Percentiles rank a stretch among this genome's conserved stretches.
phyloP scores from a whole-genome alignment of 1,284 basidiomycete species.

The Leccinum angustisporum region DNA sequence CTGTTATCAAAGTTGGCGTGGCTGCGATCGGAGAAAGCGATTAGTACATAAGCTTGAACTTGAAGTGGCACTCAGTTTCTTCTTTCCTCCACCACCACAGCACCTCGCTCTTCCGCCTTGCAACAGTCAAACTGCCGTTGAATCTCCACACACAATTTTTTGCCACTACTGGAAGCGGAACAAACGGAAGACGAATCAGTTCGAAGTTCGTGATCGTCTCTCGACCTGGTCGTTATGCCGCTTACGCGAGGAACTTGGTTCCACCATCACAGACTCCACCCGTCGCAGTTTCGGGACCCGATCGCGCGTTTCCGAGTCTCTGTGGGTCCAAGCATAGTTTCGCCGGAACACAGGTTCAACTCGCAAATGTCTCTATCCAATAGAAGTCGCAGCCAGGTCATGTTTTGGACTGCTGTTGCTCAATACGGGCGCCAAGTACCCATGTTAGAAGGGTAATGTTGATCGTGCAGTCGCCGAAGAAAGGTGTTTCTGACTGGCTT shows the following conservation, averaged over 20 bases:
- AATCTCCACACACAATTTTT: conserved; percentile 50
- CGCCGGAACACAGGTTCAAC: conserved; percentile 63
- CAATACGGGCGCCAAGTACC: conserved; percentile 45
- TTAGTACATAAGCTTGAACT: too few relatives aligned
- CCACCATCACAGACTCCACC: conserved; percentile 44
- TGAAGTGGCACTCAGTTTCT: too few relatives aligned
- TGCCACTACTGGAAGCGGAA: conserved; percentile 64
- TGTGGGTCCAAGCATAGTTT: conserved; percentile 52
- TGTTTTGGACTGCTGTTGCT: conserved; percentile 50
- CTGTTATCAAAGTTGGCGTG: too few relatives aligned
- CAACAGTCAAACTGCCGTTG: not conserved
- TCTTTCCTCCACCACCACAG: too few relatives aligned
- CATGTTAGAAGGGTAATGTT: conserved; percentile 8
- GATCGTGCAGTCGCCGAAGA: not conserved
- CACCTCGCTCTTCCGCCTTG: too few relatives aligned
- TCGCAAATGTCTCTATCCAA: conserved; percentile 39
- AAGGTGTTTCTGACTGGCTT: conserved; percentile 2
- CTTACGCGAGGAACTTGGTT: conserved; percentile 56
- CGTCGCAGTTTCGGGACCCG: conserved; percentile 55
- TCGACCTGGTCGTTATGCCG: conserved; percentile 61
- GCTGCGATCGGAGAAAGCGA: too few relatives aligned
- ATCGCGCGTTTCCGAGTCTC: conserved; percentile 53
- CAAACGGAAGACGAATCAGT: conserved; percentile 60
- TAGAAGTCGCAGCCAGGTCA: conserved; percentile 45
- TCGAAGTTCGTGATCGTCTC: conserved; percentile 53